Conservation (phyloP, 768 basidiomycete species). For the Mycena leptocephala region DNA sequence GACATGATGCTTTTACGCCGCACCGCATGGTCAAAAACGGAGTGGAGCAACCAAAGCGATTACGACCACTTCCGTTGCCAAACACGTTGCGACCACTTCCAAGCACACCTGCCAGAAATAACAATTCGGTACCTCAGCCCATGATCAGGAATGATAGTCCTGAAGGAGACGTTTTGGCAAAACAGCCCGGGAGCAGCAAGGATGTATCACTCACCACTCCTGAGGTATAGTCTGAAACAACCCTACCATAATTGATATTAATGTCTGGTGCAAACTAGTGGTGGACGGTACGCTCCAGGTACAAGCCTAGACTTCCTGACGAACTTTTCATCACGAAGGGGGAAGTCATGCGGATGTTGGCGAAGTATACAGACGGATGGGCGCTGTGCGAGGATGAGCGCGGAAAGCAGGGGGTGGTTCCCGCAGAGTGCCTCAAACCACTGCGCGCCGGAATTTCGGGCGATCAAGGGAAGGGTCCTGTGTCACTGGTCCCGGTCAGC, state of each 20-base stretch:
- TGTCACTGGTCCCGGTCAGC: conserved; percentile 3
- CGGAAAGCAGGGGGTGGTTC: conserved; percentile 12
- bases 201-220: conserved; percentile 7
- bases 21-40: conserved; percentile 18
- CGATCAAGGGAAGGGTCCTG: conserved; percentile 11
- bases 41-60: neutral
- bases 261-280: conserved; percentile 13
- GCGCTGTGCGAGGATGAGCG: conserved; percentile 6
- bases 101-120: conserved; percentile 10
- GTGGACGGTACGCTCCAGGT: conserved; percentile 7
- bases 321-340: conserved; percentile 14
- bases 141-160: conserved; percentile 3
- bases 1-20: conserved; percentile 6
- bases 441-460: conserved; percentile 1
- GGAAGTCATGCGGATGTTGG: conserved; percentile 7
- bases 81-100: conserved; percentile 16
- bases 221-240: conserved; percentile 13
- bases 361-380: conserved; percentile 17
- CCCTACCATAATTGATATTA: conserved; percentile 1
- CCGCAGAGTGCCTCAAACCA: conserved; percentile 15
- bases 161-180: conserved; percentile 2
- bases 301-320: conserved; percentile 1
- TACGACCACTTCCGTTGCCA: conserved; percentile 11
- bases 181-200: conserved; percentile 17
- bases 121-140: neutral